Evolutionary conservation across 768 basidiomycete species (phyloP).

Genomic region (Termitomyces bulborhizus): DNA sequence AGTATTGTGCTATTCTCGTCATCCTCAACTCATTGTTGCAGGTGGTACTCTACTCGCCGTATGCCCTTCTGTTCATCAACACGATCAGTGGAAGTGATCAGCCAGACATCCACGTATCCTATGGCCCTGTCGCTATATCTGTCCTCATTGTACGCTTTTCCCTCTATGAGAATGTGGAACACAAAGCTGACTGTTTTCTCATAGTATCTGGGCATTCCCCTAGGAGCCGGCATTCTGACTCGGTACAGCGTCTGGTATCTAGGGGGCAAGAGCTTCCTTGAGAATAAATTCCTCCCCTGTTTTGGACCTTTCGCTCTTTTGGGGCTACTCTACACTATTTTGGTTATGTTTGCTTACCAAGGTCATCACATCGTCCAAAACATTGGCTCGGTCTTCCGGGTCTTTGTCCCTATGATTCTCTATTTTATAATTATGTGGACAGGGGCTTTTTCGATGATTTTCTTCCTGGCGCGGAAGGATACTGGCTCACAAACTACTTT

Average conservation of each 20-base stretch:
- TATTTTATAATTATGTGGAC: constrained; percentile 43
- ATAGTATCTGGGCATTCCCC: constrained; percentile 80
- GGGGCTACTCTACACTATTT: constrained; percentile 76
- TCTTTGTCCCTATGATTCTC: constrained; percentile 72
- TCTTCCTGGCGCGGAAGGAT: constrained; percentile 32
- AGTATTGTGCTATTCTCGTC: constrained; percentile 78
- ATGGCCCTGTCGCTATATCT: constrained; percentile 55
- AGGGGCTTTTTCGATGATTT: not conserved
- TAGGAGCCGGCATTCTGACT: constrained; percentile 66
- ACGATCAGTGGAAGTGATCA: constrained; percentile 46
- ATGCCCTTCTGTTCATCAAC: constrained; percentile 68
- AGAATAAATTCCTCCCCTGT: constrained; percentile 53
- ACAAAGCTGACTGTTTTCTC: not conserved
- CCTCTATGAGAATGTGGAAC: not conserved
- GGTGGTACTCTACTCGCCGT: constrained; percentile 71
- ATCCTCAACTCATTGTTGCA: constrained; percentile 77
- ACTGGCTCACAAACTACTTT: constrained; percentile 14
- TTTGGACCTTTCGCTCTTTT: constrained; percentile 68
- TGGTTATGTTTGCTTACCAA: constrained; percentile 70
- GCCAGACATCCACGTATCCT: constrained; percentile 39
- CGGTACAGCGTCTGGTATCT: constrained; percentile 46
- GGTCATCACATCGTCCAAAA: constrained; percentile 66
- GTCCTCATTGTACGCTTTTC: constrained; percentile 58
- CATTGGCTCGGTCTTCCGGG: constrained; percentile 71
- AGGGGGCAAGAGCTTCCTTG: constrained; percentile 41